Evolutionary conservation across 2,329 filamentous ascomycete genomes (phyloP), one percentile per base, ranked within the genome.

Genomic region (Cordyceps javanica): DNA sequence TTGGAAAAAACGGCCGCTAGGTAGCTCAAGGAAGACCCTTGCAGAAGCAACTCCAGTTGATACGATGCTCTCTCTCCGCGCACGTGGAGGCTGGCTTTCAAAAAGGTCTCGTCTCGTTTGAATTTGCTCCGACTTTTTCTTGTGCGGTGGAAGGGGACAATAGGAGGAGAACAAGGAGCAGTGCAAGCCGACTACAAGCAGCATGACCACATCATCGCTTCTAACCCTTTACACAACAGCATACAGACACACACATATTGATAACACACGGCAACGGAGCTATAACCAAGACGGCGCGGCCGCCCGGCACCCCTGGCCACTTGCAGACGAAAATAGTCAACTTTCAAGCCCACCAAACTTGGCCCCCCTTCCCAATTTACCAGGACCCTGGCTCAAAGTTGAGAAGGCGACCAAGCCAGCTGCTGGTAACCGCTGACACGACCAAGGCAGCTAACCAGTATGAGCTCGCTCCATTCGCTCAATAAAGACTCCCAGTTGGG

Each of bases 211-310:
- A 28, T n/a, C 30, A 44, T n/a, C 5, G 14, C 26, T 52, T n/a
- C 6, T 3, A 28, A 26, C 36, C 8, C 19, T 39, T 16, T 39
- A 34, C 38, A 32, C 38, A 46, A 30, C 11, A 23, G 39, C 5
- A 16, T 21, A 34, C 44, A 11, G 41, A 23, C 41, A 44, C 21
- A 16, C n/a, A 34, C 19, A 32, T 34, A 3, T 13, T 9, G 5
- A 36, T n/a, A 36, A 28, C 26, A 21, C 26, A 48, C 13, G 21
- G 21, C 39, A 10, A 25, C 42, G 45, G 54, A 39, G 54, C 54
- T 50, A 41, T 56, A 56, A 34, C 54, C 45, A 42, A 50, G 54
- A 56, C 50, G 54, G 45, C 49, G n/a, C 30, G 34, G 23, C 44
- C n/a, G 42, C 25, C 54, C 36, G 30, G 11, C 11, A 46, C 53